Base-by-base conservation (phyloP, 257 asterid species). In the Rhazya stricta region DNA sequence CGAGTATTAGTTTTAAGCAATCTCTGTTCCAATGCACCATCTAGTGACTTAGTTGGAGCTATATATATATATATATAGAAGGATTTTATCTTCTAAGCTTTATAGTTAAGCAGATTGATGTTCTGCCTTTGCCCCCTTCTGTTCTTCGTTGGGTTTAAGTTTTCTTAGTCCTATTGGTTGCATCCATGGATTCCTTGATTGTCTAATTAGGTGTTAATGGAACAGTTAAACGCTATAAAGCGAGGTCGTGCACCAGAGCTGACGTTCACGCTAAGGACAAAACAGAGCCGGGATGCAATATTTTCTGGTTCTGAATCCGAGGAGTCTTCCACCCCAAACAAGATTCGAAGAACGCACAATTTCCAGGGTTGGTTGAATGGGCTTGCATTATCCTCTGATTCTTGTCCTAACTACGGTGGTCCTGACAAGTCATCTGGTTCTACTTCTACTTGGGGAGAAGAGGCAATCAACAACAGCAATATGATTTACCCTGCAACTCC, bases 191-290 rank as follows among this genome's bases (percentile, higher is more conserved):
- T 39, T 39, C 43, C 43, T 39, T 39, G 43, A 4, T 39, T 39
- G 43, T 6, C 43, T 39, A 9, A 39, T 39, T 39, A 39, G 43
- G 11, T 13, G 13, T 32, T 61, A 61, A 61, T 15, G 41, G 32
- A 58, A 61, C 87, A 91, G 95, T 41, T 89, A 82, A 91, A 85
- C 76, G 89, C 81, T 19, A 85, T 87, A 77, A 86, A 62, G 83
- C 76, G 84, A 45, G 88, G 89, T n/a, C n/a, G n/a, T 0, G 89
- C 85, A 25, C 30, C 66, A 2, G 91, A 85, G 82, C 81, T 87
- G 56, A 83, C 91, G 48, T 83, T 90, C 72, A 58, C 83, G 4
- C 42, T 82, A 32, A 83, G 68, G 82, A 36, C 32, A 23, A 84
- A 84, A 45, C 85, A 77, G 50, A 66, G 56, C 73, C 69, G 81